Evolutionary conservation across 208 protist genomes (phyloP).

Genomic region (Leishmania amazonensis): DNA sequence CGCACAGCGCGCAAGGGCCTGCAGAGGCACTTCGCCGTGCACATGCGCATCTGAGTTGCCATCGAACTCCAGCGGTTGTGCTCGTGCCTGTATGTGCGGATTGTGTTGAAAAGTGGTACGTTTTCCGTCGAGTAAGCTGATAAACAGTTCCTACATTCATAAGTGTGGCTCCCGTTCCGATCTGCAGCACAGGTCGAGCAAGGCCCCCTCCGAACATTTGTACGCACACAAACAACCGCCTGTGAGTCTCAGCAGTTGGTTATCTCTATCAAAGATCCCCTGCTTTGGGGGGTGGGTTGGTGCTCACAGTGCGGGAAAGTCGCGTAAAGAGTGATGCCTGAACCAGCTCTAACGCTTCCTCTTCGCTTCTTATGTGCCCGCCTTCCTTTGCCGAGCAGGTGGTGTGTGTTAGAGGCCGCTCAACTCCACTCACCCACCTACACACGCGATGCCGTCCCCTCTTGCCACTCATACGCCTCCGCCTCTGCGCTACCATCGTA

Average conservation of each 20-base stretch:
- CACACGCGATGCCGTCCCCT: neutral
- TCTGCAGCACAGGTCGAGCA: neutral
- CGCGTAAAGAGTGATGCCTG: neutral
- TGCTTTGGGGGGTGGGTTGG: neutral
- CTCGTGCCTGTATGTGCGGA: neutral
- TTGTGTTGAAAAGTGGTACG: neutral
- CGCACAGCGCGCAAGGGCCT: conserved; percentile 82
- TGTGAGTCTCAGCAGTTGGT: neutral
- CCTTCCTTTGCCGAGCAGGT: neutral
- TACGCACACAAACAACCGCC: neutral
- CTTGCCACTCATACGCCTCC: neutral
- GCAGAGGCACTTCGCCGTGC: conserved; percentile 83
- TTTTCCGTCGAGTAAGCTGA: neutral
- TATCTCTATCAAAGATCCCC: neutral
- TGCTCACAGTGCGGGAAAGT: too few relatives aligned
- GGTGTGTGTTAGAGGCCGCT: neutral
- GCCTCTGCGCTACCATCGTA: neutral
- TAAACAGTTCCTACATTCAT: neutral
- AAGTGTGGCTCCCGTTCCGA: neutral
- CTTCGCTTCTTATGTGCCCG: neutral
- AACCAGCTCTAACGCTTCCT: neutral
- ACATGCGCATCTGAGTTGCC: conserved; percentile 46
- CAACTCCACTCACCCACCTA: neutral
- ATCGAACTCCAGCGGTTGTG: neutral
- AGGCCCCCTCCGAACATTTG: neutral